Evolutionary conservation across 2,329 filamentous ascomycete genomes (phyloP).

Genomic region (Achaetomium macrosporum): DNA sequence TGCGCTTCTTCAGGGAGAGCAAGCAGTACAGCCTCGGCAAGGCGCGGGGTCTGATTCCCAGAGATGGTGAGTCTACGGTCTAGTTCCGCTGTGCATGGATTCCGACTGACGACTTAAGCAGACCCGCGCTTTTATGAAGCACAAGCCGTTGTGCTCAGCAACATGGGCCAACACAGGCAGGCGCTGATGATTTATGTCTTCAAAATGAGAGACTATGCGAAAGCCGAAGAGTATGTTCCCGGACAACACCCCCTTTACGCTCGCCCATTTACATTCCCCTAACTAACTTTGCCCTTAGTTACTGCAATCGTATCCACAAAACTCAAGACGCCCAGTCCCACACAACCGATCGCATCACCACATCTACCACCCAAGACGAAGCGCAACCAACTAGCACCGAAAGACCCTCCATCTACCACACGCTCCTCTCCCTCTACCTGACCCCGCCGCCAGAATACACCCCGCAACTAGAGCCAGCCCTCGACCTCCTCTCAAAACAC

Average conservation of each 20-base stretch:
- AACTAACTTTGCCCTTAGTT: conserved; percentile 41
- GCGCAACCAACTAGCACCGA: conserved; percentile 36
- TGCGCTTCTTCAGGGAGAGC: conserved; percentile 70
- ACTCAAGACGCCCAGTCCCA: conserved; percentile 40
- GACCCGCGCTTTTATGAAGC: conserved; percentile 84
- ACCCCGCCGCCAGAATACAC: conserved; percentile 68
- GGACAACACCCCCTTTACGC: background rate
- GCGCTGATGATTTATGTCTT: conserved; percentile 98
- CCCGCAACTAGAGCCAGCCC: conserved; percentile 69
- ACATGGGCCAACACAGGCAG: conserved; percentile 93
- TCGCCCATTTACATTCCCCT: background rate
- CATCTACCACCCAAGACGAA: conserved; percentile 9
- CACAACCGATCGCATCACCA: conserved; percentile 25
- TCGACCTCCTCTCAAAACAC: conserved; percentile 84
- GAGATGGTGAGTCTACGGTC: conserved; percentile 56
- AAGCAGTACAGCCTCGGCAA: conserved; percentile 73
- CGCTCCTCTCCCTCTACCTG: conserved; percentile 82
- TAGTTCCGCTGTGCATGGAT: background rate
- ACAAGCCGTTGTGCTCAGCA: conserved; percentile 83
- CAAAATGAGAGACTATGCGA: conserved; percentile 76
- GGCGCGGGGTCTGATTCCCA: conserved; percentile 71
- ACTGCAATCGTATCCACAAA: conserved; percentile 83
- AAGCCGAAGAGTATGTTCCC: conserved; percentile 78
- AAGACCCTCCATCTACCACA: conserved; percentile 81
- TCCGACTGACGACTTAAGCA: conserved; percentile 31